These are phyloP conservation scores for Punctularia strigosozonata DNA, from an alignment of 768 basidiomycete species.

Conservation along the genomic window DNA sequence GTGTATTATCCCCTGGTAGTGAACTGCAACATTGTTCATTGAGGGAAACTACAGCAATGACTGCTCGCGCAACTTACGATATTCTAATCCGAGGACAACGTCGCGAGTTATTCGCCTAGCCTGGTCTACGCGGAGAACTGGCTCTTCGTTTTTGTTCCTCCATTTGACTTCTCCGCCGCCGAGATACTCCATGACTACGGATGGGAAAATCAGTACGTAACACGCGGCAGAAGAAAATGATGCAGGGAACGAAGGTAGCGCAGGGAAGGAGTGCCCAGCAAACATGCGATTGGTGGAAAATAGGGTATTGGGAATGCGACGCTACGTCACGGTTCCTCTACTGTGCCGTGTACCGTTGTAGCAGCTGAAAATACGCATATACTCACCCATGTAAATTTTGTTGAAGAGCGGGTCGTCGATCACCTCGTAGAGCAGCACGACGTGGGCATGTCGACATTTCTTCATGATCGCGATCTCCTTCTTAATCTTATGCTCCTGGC, in stretches of 20 bases:
- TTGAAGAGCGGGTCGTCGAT: constrained; percentile 85
- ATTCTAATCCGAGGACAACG: constrained; percentile 89
- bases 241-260: neutral
- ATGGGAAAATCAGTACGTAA: too few relatives aligned
- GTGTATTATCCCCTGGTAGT: constrained; percentile 96
- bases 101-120: constrained; percentile 84
- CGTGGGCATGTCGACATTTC: constrained; percentile 82
- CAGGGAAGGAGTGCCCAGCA: neutral
- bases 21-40: too few relatives aligned
- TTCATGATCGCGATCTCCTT: constrained; percentile 99
- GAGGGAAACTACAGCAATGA: too few relatives aligned
- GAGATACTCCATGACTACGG: constrained; percentile 88
- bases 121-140: constrained; percentile 75
- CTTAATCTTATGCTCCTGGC: constrained; percentile 73
- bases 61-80: constrained; percentile 48
- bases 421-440: constrained; percentile 85
- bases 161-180: constrained; percentile 93
- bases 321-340: neutral
- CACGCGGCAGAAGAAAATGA: neutral
- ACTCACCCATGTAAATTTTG: constrained; percentile 90
- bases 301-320: neutral
- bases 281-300: too few relatives aligned
- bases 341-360: neutral
- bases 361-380: constrained; percentile 5
- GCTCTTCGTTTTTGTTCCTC: constrained; percentile 51